Conservation (phyloP, 768 basidiomycete genomes). For the Kwoniella sp. region DNA sequence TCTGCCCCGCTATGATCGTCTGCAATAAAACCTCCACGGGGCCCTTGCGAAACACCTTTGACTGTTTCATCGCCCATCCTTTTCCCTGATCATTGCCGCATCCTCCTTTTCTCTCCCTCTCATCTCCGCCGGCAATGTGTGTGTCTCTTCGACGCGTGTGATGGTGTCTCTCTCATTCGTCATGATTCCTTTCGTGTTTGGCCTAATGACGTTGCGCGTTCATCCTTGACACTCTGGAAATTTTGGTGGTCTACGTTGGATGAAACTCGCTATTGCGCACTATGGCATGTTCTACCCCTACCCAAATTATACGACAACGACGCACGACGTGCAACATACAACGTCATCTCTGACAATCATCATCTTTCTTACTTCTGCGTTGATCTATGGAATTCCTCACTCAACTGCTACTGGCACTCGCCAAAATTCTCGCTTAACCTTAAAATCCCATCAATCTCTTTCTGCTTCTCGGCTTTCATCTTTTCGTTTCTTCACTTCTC, state of each 20-base stretch:
- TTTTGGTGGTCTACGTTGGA: not conserved
- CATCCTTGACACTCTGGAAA: conserved; percentile 1
- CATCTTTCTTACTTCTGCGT: not conserved
- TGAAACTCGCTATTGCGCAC: not conserved
- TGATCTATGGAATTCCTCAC: not conserved
- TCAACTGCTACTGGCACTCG: not conserved
- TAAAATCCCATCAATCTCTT: not conserved
- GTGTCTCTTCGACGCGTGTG: not conserved
- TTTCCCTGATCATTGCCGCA: conserved; percentile 8
- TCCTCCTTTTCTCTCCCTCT: not conserved
- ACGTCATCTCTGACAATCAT: conserved; percentile 10
- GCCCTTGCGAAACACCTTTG: conserved; percentile 4
- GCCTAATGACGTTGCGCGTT: not conserved
- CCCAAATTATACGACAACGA: not conserved
- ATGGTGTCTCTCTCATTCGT: conserved; percentile 3
- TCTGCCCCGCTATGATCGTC: conserved; percentile 16
- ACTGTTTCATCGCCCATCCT: conserved; percentile 7
- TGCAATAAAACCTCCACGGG: conserved; percentile 14
- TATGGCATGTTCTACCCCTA: not conserved
- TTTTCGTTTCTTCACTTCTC: not conserved
- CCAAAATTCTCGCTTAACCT: not conserved
- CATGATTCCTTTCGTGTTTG: not conserved
- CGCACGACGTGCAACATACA: too few species aligned
- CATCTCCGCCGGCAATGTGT: conserved; percentile 1
- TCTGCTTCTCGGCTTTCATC: not conserved